Base-by-base conservation (phyloP, 2,329 filamentous ascomycete genomes). In the Fusarium protoensiforme region DNA sequence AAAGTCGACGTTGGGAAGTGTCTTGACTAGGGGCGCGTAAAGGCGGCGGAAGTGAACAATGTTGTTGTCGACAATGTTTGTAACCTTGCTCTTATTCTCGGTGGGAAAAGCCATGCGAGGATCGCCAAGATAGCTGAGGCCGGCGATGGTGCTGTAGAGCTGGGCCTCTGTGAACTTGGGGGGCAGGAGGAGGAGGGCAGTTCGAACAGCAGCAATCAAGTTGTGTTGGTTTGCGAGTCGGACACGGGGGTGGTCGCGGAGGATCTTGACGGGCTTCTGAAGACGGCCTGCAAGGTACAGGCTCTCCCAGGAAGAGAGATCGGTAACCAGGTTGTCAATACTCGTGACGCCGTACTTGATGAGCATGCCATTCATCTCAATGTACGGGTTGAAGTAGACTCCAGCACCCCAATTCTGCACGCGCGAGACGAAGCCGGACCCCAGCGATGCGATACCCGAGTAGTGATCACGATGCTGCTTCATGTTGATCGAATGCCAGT, bases 261-360 rank as follows among this genome's bases (percentile, higher is more conserved):
- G 89, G 75, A 99, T 98, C 85, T 99, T 98, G 83, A 98, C 96
- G 2, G 96, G 96, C 81, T 99, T 99, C 73, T 99, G 96, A 61
- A 99, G 88, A 36, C 96, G 93, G 5, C 96, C 96, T 7, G 97
- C 96, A n/a, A 99, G 89, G 82, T 99, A 99, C 29, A 99, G 87
- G 0, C 94, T 98, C 71, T 98, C 92, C 96, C 96, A 99, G 67
- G 95, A 91, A 33, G 91, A 93, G 27, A 99, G 88, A 80, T 99
- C 96, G 46, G 88, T 89, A 77, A 94, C 95, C 18, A 99, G 86
- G 4, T 95, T 98, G 79, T 97, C 92, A 74, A 98, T 89, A 78
- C 97, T 98, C 48, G 98, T 97, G 24, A 99, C 96, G 22, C 96
- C 96, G 78, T 99, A 99, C 84, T 99, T 99, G 83, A 99, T 96